Evolutionary conservation across 495 filamentous ascomycete species (phyloP), one percentile per base, ranked within the genome.

Genomic region (Aspergillus sclerotioniger): DNA sequence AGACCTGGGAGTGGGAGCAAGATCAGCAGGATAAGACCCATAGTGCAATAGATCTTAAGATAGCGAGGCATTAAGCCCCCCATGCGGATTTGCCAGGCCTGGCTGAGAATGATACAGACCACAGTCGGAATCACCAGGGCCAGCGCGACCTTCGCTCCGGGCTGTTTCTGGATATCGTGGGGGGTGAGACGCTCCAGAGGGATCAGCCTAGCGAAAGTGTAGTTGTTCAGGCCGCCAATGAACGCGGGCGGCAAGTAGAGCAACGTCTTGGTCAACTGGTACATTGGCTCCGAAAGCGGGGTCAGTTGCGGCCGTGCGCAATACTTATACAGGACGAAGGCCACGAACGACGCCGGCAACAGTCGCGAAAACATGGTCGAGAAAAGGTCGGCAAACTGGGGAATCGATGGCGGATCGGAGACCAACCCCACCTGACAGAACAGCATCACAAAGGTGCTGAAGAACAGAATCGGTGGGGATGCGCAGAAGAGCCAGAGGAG

Each of bases 361-460:
- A 91, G 84, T 21, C 87, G 87, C 53, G 86, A 87, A 31, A 93
- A 65, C 8, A 91, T 75, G 29, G 80, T 75, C n/a, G 88, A 90
- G 31, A 91, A 75, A 8, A 93, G 78, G 3, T 83, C 76, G 12
- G 76, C 63, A 62, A 87, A 77, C 58, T 75, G 72, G n/a, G 75
- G 66, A 35, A 75, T 70, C 21, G 71, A 73, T 3, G 90, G 89
- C 10, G 88, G 86, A 68, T 96, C 91, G 0, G 87, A 90, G 37
- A 87, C 88, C 53, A 95, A 71, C 7, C 86, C 89, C 16, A 92
- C 88, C 58, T 92, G 88, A 65, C 84, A 86, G 67, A 92, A 93
- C 19, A 91, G 73, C 53, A 85, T 87, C 45, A 80, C 77, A 63
- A 93, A 93, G 12, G 83, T 78, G 35, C 84, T 82, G 64, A 84